phyloP scores from a whole-genome alignment of 1,139 yeast species.

The Zygosaccharomyces sapae region DNA sequence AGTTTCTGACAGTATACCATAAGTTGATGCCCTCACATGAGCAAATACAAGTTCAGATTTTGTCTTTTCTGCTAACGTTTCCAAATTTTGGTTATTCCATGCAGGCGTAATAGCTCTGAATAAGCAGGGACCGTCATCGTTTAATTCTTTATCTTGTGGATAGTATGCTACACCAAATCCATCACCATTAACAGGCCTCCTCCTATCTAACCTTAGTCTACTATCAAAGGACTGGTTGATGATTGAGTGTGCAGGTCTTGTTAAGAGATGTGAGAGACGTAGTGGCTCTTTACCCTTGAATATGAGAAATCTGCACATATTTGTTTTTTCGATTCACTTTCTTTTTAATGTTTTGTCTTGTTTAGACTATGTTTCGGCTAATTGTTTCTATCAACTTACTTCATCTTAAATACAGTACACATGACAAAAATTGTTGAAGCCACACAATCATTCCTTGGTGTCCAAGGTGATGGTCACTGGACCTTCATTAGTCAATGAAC shows the following conservation, averaged over 20 bases:
- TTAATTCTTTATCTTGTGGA: slow-evolving; percentile 51
- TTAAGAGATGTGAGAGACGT: slow-evolving; percentile 75
- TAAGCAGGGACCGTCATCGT: slow-evolving; percentile 63
- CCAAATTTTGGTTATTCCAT: slow-evolving; percentile 91
- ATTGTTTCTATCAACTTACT: neutral
- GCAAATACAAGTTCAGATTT: slow-evolving; percentile 82
- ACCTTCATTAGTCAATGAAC: slow-evolving; percentile 69
- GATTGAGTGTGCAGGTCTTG: slow-evolving; percentile 94
- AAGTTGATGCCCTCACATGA: slow-evolving; percentile 93
- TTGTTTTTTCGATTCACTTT: neutral
- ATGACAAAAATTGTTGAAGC: neutral
- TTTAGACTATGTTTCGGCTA: neutral
- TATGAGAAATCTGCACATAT: slow-evolving; percentile 37
- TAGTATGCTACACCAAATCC: slow-evolving; percentile 98
- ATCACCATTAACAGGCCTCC: slow-evolving; percentile 93
- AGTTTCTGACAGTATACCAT: slow-evolving; percentile 88
- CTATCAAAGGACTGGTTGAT: slow-evolving; percentile 94
- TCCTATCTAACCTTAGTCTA: slow-evolving; percentile 76
- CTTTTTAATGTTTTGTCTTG: neutral
- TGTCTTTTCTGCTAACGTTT: slow-evolving; percentile 81
- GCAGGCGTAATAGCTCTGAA: slow-evolving; percentile 96
- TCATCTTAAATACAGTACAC: neutral
- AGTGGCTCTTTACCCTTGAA: slow-evolving; percentile 67
- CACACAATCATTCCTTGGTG: slow-evolving; percentile 26
- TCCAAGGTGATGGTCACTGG: slow-evolving; percentile 42